phyloP scores from a whole-genome alignment of 352 stramenopile species.

The Globisporangium nagaii region DNA sequence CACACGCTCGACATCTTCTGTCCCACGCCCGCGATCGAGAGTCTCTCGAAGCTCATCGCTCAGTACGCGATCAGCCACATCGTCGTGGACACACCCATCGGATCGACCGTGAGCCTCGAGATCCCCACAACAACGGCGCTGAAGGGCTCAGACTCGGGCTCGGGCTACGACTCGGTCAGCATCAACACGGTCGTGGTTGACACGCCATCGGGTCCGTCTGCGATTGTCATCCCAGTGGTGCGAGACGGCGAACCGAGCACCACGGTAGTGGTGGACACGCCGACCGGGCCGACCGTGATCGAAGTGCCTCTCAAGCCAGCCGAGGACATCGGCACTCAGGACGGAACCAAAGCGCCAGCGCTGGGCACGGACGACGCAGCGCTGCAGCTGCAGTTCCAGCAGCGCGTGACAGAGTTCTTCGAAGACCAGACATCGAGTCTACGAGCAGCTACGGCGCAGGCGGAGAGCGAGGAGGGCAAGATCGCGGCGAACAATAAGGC shows the following conservation, averaged over 20 bases:
- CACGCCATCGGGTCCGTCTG: neutral
- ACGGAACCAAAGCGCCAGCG: neutral
- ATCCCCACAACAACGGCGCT: neutral
- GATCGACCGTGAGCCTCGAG: neutral
- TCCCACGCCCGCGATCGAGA: conserved; percentile 8
- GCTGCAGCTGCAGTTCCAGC: conserved; percentile 18
- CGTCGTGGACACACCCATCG: neutral
- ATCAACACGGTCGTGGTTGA: conserved; percentile 2
- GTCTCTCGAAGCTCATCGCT: conserved; percentile 23
- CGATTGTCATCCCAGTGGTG: neutral
- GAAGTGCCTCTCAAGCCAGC: conserved; percentile 1
- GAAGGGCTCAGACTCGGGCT: neutral
- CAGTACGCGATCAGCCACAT: conserved; percentile 13
- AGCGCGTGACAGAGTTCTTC: conserved; percentile 27
- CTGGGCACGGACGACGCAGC: neutral
- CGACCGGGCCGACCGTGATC: neutral
- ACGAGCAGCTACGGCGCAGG: conserved; percentile 12
- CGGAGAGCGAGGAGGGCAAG: conserved; percentile 17
- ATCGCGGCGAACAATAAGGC: conserved; percentile 15
- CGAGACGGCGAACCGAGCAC: neutral
- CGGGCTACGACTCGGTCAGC: neutral
- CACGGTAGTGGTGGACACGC: conserved; percentile 6
- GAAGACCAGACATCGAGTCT: conserved; percentile 19
- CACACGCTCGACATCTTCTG: conserved; percentile 22
- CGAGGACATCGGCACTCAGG: neutral